Conservation (phyloP, 2,329 filamentous ascomycete species). For the Pseudophaeomoniella oleicola region DNA sequence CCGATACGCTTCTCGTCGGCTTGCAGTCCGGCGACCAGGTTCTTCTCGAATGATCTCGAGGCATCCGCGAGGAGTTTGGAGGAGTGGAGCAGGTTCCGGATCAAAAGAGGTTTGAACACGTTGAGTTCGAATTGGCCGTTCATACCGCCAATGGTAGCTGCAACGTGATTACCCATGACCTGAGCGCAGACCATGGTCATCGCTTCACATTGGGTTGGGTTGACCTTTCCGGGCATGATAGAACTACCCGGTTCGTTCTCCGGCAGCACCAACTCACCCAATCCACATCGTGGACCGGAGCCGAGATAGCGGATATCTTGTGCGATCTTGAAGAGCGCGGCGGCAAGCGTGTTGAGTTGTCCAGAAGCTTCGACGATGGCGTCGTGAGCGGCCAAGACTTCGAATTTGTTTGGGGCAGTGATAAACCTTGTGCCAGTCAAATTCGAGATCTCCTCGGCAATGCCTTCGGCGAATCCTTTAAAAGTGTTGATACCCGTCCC, state of each 20-base stretch:
- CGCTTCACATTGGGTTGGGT: conserved; percentile 95
- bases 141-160: conserved; percentile 85
- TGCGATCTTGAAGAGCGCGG: conserved; percentile 91
- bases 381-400: conserved; percentile 89
- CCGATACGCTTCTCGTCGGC: conserved; percentile 89
- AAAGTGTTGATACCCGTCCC: conserved; percentile 97
- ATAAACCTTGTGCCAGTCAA: conserved; percentile 89
- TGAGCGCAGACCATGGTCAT: conserved; percentile 96
- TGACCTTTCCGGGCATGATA: conserved; percentile 99
- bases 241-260: conserved; percentile 97
- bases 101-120: conserved; percentile 95
- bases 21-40: conserved; percentile 73
- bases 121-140: conserved; percentile 98
- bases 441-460: conserved; percentile 79
- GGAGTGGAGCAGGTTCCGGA: conserved; percentile 90
- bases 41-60: conserved; percentile 91
- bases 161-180: conserved; percentile 94
- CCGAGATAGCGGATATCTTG: conserved; percentile 97
- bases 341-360: conserved; percentile 80
- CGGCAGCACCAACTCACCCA: conserved; percentile 82
- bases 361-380: conserved; percentile 90
- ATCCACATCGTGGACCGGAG: conserved; percentile 85
- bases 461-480: conserved; percentile 84
- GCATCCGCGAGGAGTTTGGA: conserved; percentile 74
- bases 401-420: conserved; percentile 98